These are phyloP conservation scores for Hippophae gyantsensis DNA, from an alignment of 306 rosid genomes.

Conservation along the genomic window DNA sequence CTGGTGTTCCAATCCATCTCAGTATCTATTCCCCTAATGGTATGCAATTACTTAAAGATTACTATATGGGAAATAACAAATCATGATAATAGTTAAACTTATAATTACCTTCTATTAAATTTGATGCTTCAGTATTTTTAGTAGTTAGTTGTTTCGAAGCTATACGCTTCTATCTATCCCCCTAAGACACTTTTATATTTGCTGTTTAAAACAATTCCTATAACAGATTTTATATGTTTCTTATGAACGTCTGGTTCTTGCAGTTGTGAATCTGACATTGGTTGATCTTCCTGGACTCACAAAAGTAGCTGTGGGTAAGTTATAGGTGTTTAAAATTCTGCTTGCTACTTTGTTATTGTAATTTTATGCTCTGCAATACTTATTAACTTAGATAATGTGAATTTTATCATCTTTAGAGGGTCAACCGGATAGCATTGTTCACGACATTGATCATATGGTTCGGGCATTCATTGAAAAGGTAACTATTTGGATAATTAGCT, in stretches of 20 bases:
- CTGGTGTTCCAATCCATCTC: slow-evolving; percentile 36
- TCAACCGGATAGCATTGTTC: slow-evolving; percentile 33
- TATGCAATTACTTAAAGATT: neutral
- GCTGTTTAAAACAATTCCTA: neutral
- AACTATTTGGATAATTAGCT: slow-evolving; percentile 1
- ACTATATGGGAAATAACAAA: too few species aligned
- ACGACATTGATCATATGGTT: slow-evolving; percentile 40
- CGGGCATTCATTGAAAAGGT: slow-evolving; percentile 39
- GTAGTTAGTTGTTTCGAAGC: too few species aligned
- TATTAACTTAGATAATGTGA: neutral
- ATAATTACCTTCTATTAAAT: neutral
- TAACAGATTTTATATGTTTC: neutral
- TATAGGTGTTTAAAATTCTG: neutral
- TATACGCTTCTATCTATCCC: too few species aligned
- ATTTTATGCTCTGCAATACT: neutral
- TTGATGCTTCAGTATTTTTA: neutral
- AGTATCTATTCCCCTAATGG: slow-evolving; percentile 43
- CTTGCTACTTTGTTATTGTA: neutral
- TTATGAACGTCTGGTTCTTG: slow-evolving; percentile 1
- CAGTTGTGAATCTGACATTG: slow-evolving; percentile 41
- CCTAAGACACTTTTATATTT: neutral
- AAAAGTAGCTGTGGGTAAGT: slow-evolving; percentile 42
- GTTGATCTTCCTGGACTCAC: slow-evolving; percentile 46
- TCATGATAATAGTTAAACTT: too few species aligned
- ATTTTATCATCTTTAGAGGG: slow-evolving; percentile 26